Evolutionary conservation across 805 yeast genomes (phyloP), one percentile per base, ranked within the genome.

Genomic region (Candida hispaniensis): DNA sequence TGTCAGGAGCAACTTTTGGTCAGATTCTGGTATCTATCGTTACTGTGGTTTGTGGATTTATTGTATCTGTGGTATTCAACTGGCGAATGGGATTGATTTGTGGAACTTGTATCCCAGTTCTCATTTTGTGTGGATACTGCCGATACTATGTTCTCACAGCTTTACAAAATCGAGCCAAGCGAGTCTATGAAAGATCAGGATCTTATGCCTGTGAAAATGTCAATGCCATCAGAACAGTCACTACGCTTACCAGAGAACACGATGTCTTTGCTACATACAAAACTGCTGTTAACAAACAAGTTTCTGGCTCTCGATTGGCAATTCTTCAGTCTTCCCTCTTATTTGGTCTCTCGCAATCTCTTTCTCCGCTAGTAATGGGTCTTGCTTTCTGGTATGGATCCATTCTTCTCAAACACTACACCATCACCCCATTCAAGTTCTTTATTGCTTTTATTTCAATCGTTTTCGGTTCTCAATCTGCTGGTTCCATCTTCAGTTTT

Each of bases 351-450:
- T 51, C 61, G 7, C 63, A 61, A 40, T 64, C 64, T 5, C 41
- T 55, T 14, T 47, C 60, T 2, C 64, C 62, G 5, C 58, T 60
- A 53, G 52, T 60, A 10, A 46, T 58, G 44, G 66, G 61, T 2
- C 50, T 61, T 6, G 57, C 58, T 4, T 61, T 61, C 48, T 61
- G 66, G 67, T 61, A 59, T 42, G 66, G 67, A 3, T 44, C 61
- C 5, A 54, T 56, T 9, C 46, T 55, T 18, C 27, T 61, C 43
- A 47, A 55, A 16, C 52, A 49, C 24, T 45, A 44, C 14, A 49
- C 49, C 19, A 50, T 51, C 17, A 41, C 49, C 2, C 41, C 58
- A 4, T 46, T 52, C 35, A 52, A 52, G 18, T 62, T 59, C 47
- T 62, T 50, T 30, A 60, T 59, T 13, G 61, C 62, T 13, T 60